These are phyloP conservation scores for Penicillium bialowiezense DNA, from an alignment of 495 filamentous ascomycete genomes.

Conservation along the genomic window DNA sequence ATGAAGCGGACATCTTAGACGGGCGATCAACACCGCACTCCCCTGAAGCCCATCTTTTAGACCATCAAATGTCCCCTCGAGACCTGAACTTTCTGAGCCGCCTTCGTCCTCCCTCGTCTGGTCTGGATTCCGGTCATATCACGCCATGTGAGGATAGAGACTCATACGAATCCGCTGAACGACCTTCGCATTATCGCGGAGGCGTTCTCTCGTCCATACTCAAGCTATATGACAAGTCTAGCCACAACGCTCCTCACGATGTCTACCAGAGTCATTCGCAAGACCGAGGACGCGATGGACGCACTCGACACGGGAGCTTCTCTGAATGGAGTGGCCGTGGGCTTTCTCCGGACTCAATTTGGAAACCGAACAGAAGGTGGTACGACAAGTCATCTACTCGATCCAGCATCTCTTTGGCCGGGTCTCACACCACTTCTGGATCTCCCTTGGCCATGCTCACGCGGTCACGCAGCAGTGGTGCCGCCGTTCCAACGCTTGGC, in stretches of 20 bases:
- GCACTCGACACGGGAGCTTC: conserved; percentile 33
- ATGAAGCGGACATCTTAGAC: conserved; percentile 34
- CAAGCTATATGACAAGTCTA: conserved; percentile 62
- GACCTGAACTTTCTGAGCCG: conserved; percentile 36
- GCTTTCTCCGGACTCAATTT: conserved; percentile 34
- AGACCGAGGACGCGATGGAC: conserved; percentile 29
- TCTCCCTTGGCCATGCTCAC: conserved; percentile 41
- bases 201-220: conserved; percentile 76
- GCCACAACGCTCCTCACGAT: not conserved
- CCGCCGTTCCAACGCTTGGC: conserved; percentile 25
- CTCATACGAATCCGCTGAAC: conserved; percentile 59
- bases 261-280: conserved; percentile 11
- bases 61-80: conserved; percentile 40
- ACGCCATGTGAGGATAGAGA: conserved; percentile 61
- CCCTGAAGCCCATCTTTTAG: conserved; percentile 33
- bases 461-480: conserved; percentile 44
- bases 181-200: conserved; percentile 67
- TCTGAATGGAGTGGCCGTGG: conserved; percentile 31
- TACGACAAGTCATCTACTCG: conserved; percentile 55
- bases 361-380: conserved; percentile 57
- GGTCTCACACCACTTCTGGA: conserved; percentile 44
- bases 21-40: conserved; percentile 27
- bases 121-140: conserved; percentile 52
- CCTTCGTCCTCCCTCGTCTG: conserved; percentile 35
- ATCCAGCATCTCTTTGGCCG: conserved; percentile 46